Base-by-base conservation (phyloP, 1,139 yeast species). In the Kodamaea sp. region DNA sequence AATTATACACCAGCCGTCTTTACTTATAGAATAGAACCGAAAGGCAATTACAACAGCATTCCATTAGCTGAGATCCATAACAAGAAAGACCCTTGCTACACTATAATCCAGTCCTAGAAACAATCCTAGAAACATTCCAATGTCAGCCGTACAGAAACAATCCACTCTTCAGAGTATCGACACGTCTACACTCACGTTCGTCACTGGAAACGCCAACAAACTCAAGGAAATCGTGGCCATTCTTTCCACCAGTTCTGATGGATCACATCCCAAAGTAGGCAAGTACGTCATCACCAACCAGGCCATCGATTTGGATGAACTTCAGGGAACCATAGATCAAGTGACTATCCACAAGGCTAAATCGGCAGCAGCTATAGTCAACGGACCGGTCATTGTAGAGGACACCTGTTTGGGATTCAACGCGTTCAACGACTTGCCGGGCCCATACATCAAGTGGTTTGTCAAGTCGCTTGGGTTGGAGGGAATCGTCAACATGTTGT, bases 361-460 rank as follows among this genome's bases (percentile, higher is more conserved):
- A 46, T 68, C 79, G 24, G 99, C 98, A 1, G 92, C 95, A 3
- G 56, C 61, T 10, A 50, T 70, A 19, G 37, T 70, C 11, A 52
- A 54, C 4, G 90, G 89, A 0, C 94, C 97, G 0, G 97, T 88
- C 1, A 70, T 94, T 36, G 96, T 90, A 2, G 99, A 94, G 56
- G 99, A 94, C 53, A 94, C 98, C 0, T 90, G 96, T 35, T 73
- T 94, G 31, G 88, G 84, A 7, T 94, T 85, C 59, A 74, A 73
- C 37, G 96, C 95, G 2, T 73, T 84, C 56, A 80, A 85, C 34
- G 69, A 73, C 43, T 73, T 94, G 37, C 99, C 99, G 1, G 99
- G 99, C 7, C 97, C 98, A 1, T 71, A 76, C 48, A 76, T 80
- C 59, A 90, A 90, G 61, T 90, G 97, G 97, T 90, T 90, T 62